Base-by-base conservation (phyloP, 2,329 filamentous ascomycete species). In the Pseudocercospora crystallina region DNA sequence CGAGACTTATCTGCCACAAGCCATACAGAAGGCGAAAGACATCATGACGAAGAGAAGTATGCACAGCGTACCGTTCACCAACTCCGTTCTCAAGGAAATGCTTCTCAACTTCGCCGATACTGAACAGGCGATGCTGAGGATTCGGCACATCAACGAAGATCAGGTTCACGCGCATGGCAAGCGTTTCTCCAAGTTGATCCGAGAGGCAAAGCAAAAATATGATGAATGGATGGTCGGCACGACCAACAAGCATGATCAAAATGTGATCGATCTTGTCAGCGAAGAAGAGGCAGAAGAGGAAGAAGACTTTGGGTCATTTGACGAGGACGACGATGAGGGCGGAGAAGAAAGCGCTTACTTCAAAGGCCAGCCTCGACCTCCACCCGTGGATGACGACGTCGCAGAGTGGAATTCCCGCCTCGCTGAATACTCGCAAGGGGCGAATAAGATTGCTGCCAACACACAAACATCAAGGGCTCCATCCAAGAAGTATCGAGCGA, bases 11-110 rank as follows among this genome's bases (percentile, higher is more conserved):
- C 76, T 89, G 15, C 65, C 71, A 0, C 76, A 82, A 39, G 88
- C 86, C 1, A 83, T 80, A 61, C 69, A 70, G 14, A 48, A 82
- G 12, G 82, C 86, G 59, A 81, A 84, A 60, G 72, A 76, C 1
- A 74, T 91, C 17, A 80, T 85, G 60, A 80, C 82, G 55, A 74
- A 75, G 17, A 80, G 81, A 43, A 73, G 75, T 4, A 69, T 86
- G 30, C 78, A 81, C 8, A 73, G 76, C 15, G 77, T 80, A 3
- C 76, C 78, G 0, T 94, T 94, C 65, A 84, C 82, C 0, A 85
- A 90, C 53, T 77, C 76, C 15, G 77, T 89, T 11, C 78, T 90
- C 43, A 81, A 84, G 32, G 80, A 86, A 59, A 91, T 94, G 86
- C 85, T 81, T 10, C 81, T 90, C 43, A 70, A 76, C 31, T 86